These are phyloP conservation scores for Geranomyces variabilis DNA, from an alignment of 192 early-diverging fungal species.

Conservation along the genomic window DNA sequence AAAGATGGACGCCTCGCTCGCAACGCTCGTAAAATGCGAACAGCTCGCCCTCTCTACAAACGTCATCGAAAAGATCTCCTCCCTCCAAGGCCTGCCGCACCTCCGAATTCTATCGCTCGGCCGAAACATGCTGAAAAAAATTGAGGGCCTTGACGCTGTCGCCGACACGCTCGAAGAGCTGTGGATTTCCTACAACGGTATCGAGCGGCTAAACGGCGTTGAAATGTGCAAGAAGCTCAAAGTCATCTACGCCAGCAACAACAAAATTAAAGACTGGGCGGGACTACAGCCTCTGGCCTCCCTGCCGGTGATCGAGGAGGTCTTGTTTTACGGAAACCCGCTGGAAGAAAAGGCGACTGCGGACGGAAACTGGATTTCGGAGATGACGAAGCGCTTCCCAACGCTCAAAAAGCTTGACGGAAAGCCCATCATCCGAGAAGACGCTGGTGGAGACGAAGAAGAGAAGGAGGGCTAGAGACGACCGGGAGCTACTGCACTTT, in stretches of 20 bases:
- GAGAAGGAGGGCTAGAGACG: not conserved
- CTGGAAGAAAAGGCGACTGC: constrained; percentile 62
- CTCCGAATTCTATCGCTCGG: constrained; percentile 57
- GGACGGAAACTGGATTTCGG: constrained; percentile 56
- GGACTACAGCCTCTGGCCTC: constrained; percentile 44
- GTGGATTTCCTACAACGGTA: constrained; percentile 60
- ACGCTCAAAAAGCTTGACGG: constrained; percentile 57
- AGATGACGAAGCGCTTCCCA: constrained; percentile 56
- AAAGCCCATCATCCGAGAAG: constrained; percentile 55
- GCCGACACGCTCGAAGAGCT: constrained; percentile 62
- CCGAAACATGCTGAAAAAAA: constrained; percentile 59
- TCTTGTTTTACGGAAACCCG: constrained; percentile 56
- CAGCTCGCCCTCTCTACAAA: constrained; percentile 60
- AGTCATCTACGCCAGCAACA: constrained; percentile 60
- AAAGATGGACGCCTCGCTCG: constrained; percentile 60
- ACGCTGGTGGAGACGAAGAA: constrained; percentile 18
- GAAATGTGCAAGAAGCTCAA: constrained; percentile 65
- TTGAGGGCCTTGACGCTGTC: constrained; percentile 61
- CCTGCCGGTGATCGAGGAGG: constrained; percentile 52
- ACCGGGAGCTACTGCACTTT: too few species aligned
- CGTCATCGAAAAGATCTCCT: constrained; percentile 57
- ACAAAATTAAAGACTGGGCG: constrained; percentile 63
- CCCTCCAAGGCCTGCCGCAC: constrained; percentile 46
- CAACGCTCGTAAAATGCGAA: constrained; percentile 47
- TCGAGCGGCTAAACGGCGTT: constrained; percentile 58